Percentiles rank a stretch among this genome's conserved stretches.
These are phyloP conservation scores for Mycena crocata DNA, from an alignment of 768 basidiomycete genomes.

Conservation along the genomic window DNA sequence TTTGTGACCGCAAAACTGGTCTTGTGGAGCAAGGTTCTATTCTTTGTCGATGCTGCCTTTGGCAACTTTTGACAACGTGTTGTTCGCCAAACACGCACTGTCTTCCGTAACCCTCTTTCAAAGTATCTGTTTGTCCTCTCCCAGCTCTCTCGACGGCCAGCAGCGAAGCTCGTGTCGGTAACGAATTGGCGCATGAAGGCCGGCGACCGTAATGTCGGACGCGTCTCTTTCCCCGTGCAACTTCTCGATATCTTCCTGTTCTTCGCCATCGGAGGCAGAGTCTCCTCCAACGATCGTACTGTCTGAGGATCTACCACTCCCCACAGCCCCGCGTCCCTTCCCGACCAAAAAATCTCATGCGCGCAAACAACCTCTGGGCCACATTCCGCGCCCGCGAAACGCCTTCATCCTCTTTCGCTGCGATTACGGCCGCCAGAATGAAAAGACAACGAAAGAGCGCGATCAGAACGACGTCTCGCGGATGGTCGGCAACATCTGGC, in stretches of 20 bases:
- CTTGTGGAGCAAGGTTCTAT: neutral
- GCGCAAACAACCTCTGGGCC: constrained; percentile 59
- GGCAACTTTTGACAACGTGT: constrained; percentile 26
- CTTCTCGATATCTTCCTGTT: constrained; percentile 23
- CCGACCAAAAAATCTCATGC: constrained; percentile 59
- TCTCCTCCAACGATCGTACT: constrained; percentile 2
- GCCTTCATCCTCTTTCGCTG: constrained; percentile 86
- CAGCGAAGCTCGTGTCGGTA: neutral
- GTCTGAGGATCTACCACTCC: constrained; percentile 25
- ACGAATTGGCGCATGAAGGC: constrained; percentile 2
- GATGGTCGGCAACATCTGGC: constrained; percentile 76
- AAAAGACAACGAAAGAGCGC: constrained; percentile 61
- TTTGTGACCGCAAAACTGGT: no score
- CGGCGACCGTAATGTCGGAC: constrained; percentile 15
- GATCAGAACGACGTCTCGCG: constrained; percentile 78
- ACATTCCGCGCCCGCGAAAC: constrained; percentile 80
- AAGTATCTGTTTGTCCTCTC: neutral
- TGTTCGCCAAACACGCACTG: constrained; percentile 18
- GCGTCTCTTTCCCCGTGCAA: constrained; percentile 18
- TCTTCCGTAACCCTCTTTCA: constrained; percentile 10
- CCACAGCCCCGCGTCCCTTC: constrained; percentile 28
- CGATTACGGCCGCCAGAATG: constrained; percentile 74
- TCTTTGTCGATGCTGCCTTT: constrained; percentile 23
- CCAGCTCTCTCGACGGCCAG: constrained; percentile 1
- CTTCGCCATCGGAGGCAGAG: constrained; percentile 17